Conservation (phyloP, 1,284 basidiomycete species). For the Pisolithus thermaeus region DNA sequence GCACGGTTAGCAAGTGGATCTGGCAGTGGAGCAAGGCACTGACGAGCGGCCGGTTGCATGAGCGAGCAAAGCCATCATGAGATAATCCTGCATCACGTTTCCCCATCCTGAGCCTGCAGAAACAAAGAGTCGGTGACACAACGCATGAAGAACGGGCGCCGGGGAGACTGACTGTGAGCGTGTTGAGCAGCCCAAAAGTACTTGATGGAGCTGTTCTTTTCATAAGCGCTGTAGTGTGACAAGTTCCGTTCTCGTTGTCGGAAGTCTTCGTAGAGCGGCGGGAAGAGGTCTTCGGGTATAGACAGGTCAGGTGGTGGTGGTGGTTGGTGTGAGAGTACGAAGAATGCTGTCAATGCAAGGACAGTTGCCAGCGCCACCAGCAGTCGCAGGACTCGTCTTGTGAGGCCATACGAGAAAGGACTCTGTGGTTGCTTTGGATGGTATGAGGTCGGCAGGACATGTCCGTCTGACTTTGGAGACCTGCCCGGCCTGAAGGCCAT, state of each 20-base stretch:
- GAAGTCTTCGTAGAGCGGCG: slow-evolving; percentile 19
- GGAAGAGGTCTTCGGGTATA: slow-evolving; percentile 4
- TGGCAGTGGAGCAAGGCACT: slow-evolving; percentile 13
- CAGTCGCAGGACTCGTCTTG: slow-evolving; percentile 19
- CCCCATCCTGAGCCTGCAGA: slow-evolving; percentile 34
- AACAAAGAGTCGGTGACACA: neutral
- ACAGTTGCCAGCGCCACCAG: slow-evolving; percentile 10
- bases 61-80: slow-evolving; percentile 31
- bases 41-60: slow-evolving; percentile 30
- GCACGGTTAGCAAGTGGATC: neutral
- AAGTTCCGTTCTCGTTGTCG: slow-evolving; percentile 16
- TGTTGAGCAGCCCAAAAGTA: slow-evolving; percentile 27
- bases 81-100: slow-evolving; percentile 38
- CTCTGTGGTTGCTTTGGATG: neutral
- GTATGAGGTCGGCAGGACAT: neutral
- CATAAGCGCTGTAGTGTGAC: slow-evolving; percentile 21
- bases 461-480: neutral
- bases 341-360: slow-evolving; percentile 3
- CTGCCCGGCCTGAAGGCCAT: neutral
- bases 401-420: slow-evolving; percentile 13
- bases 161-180: slow-evolving; percentile 17
- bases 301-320: neutral
- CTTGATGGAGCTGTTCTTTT: slow-evolving; percentile 15
- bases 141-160: neutral
- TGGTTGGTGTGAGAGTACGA: slow-evolving; percentile 5